These are phyloP conservation scores for Herpetomonas tarakana DNA, from an alignment of 208 protist species.

Conservation along the genomic window DNA sequence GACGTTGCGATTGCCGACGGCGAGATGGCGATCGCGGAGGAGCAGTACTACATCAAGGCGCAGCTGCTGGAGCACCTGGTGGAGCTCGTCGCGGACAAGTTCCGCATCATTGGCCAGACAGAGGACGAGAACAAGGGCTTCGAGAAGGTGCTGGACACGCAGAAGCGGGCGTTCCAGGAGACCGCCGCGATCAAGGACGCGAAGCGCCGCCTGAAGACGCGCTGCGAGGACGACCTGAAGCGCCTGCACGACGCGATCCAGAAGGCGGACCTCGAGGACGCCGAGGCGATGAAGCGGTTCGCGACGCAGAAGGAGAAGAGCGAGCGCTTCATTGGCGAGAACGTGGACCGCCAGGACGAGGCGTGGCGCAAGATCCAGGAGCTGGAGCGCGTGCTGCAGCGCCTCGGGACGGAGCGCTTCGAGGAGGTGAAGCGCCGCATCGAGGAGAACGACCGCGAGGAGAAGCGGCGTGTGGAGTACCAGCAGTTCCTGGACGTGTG, in stretches of 20 bases:
- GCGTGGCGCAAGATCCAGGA: constrained; percentile 73
- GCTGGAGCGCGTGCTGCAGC: constrained; percentile 63
- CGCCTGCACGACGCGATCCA: too few relatives aligned
- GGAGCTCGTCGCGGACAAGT: constrained; percentile 60
- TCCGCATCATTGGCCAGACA: constrained; percentile 53
- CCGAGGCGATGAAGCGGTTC: constrained; percentile 64
- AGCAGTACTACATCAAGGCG: constrained; percentile 77
- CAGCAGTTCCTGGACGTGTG: constrained; percentile 75
- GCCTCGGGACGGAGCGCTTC: constrained; percentile 67
- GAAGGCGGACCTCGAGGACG: too few relatives aligned
- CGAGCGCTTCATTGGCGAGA: constrained; percentile 53
- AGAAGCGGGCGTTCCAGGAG: constrained; percentile 75
- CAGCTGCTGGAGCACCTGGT: constrained; percentile 71
- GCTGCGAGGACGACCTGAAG: constrained; percentile 67
- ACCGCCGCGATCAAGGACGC: constrained; percentile 60
- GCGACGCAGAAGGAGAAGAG: constrained; percentile 59
- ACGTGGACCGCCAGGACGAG: constrained; percentile 67
- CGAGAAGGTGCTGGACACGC: constrained; percentile 58
- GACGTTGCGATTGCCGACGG: constrained; percentile 67
- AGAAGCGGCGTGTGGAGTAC: constrained; percentile 71
- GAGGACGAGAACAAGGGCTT: constrained; percentile 62
- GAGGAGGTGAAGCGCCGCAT: constrained; percentile 79
- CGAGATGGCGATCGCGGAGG: constrained; percentile 74
- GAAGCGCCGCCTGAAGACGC: constrained; percentile 57
- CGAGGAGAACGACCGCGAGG: constrained; percentile 75